Evolutionary conservation across 306 rosid species (phyloP), one percentile per base, ranked within the genome.

Genomic region (Luffa aegyptiaca): DNA sequence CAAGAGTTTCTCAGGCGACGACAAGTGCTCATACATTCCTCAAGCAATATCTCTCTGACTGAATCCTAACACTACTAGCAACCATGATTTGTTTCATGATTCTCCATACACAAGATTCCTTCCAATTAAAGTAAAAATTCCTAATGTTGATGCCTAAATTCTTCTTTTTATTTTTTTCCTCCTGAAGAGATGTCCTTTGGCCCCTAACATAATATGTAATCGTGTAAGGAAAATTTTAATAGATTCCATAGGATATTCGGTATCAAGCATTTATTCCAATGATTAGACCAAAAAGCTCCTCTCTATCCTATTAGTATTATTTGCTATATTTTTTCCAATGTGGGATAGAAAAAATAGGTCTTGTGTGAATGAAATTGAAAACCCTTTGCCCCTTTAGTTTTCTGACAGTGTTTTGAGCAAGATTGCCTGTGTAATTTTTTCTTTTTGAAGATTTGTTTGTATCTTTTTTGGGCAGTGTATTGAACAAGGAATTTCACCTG

Each of bases 401-500:
- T 2, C 58, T 53, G 21, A 59, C 37, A 31, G 49, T 39, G 18
- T 75, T 51, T 36, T 36, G 21, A 55, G 51, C 21, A 21, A 36
- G 62, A 74, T 73, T 68, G 46, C n/a, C 31, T 45, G 55, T 71
- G n/a, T 14, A 8, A 26, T 13, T 39, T 37, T 13, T 39, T 37
- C 7, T 1, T 36, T 17, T n/a, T 66, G 45, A 66, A 66, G 51
- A 66, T 73, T 31, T 76, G 14, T 71, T 26, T 17, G 33, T 46
- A 13, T 76, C 16, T 64, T 18, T 21, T 59, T 56, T 20, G 39
- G 83, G 3, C 80, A 86, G 91, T 80, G 86, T 26, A 88, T 88
- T 42, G 89, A 88, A 79, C 82, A 82, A 51, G 91, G 91, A 65
- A 88, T 78, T 74, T 78, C 87, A 35, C 76, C 86, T 1, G 57